Evolutionary conservation across 192 early-diverging fungal genomes (phyloP).

Genomic region (Endogone sp.): DNA sequence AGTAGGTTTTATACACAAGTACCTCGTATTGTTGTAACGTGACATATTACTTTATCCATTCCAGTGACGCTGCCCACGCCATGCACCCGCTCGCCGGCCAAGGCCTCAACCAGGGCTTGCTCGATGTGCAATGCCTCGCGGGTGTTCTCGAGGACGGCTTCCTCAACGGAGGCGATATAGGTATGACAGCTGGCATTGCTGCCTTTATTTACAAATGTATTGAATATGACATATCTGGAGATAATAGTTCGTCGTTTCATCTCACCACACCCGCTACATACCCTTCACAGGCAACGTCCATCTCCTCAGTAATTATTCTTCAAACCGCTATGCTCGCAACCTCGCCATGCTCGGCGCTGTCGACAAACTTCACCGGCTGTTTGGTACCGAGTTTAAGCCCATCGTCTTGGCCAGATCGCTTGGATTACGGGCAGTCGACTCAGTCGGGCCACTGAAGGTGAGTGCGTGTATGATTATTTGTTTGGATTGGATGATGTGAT

Average conservation of each 20-base stretch:
- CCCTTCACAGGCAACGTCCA: conserved; percentile 56
- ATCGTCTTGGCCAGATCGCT: conserved; percentile 68
- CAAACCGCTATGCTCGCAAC: conserved; percentile 76
- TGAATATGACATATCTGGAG: neutral
- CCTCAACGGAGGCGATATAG: conserved; percentile 77
- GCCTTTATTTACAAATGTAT: neutral
- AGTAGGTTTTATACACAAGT: neutral
- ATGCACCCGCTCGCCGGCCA: conserved; percentile 97
- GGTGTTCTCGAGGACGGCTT: conserved; percentile 60
- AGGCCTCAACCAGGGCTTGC: conserved; percentile 91
- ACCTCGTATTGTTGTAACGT: conserved; percentile 1
- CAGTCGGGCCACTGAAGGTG: conserved; percentile 63
- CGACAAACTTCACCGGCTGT: conserved; percentile 79
- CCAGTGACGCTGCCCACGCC: conserved; percentile 90
- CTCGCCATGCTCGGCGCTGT: conserved; percentile 80
- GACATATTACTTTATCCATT: too few species aligned
- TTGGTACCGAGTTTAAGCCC: conserved; percentile 58
- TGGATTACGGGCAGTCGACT: conserved; percentile 67
- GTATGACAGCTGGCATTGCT: too few species aligned
- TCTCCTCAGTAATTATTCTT: conserved; percentile 75
- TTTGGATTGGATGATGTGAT: neutral
- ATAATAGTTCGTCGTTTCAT: neutral
- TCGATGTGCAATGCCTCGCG: conserved; percentile 73
- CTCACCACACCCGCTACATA: neutral
- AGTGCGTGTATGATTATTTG: neutral